Evolutionary conservation across 352 stramenopile species (phyloP).

Genomic region (Globisporangium mamillatum): DNA sequence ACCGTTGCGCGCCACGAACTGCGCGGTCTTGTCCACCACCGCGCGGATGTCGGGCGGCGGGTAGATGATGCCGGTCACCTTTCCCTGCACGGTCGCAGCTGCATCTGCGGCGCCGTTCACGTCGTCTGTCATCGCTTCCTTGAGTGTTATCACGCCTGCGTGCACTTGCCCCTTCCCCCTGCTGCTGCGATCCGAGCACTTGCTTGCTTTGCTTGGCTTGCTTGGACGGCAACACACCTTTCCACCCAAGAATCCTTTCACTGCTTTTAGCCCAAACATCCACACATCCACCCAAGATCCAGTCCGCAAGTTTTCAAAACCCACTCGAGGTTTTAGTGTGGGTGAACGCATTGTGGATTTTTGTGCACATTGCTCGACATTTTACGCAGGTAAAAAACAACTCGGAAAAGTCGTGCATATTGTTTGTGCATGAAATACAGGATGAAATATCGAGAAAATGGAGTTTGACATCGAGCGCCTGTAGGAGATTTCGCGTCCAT

Average conservation of each 20-base stretch:
- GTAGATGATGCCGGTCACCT: constrained; percentile 92
- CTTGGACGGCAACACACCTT: neutral
- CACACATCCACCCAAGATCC: neutral
- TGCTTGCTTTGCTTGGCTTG: neutral
- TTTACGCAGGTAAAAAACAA: too few relatives aligned
- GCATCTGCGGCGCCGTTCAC: neutral
- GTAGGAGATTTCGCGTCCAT: neutral
- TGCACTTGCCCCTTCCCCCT: neutral
- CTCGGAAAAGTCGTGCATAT: too few relatives aligned
- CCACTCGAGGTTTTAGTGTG: too few relatives aligned
- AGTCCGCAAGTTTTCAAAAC: too few relatives aligned
- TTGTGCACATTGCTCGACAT: too few relatives aligned
- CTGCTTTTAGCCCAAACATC: neutral
- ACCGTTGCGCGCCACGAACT: constrained; percentile 98
- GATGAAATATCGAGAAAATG: too few relatives aligned
- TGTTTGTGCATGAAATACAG: too few relatives aligned
- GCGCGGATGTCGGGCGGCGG: constrained; percentile 97
- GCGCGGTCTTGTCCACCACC: constrained; percentile 98
- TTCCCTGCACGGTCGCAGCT: constrained; percentile 54
- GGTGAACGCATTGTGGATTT: too few relatives aligned
- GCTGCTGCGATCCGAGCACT: neutral
- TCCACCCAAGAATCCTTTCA: neutral
- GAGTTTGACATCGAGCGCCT: neutral
- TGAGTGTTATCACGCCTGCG: neutral
- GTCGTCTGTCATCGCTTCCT: constrained; percentile 20